phyloP scores from a whole-genome alignment of 441 rosid species.

The Erodium chrysanthum region DNA sequence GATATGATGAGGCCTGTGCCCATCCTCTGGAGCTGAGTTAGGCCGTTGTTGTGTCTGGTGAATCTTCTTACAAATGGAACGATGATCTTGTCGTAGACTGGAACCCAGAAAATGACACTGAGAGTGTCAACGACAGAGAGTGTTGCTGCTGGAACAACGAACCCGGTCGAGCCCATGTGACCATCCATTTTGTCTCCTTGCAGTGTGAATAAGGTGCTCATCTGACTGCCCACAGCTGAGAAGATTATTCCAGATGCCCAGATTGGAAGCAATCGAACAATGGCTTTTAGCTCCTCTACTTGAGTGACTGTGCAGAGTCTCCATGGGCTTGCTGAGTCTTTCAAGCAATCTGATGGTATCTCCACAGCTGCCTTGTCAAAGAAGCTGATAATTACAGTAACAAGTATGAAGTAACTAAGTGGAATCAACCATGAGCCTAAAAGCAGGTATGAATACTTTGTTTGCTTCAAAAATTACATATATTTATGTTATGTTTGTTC shows the following conservation, averaged over 20 bases:
- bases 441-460: not conserved
- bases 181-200: slow-evolving; percentile 91
- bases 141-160: slow-evolving; percentile 78
- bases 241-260: slow-evolving; percentile 88
- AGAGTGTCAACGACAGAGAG: slow-evolving; percentile 76
- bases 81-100: slow-evolving; percentile 57
- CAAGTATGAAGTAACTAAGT: not conserved
- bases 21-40: slow-evolving; percentile 85
- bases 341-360: slow-evolving; percentile 31
- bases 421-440: not conserved
- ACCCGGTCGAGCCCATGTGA: slow-evolving; percentile 39
- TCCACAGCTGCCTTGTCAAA: slow-evolving; percentile 91
- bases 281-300: slow-evolving; percentile 76
- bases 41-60: slow-evolving; percentile 72
- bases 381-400: slow-evolving; percentile 35
- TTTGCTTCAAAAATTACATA: too few species aligned
- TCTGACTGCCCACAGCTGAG: slow-evolving; percentile 67
- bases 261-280: slow-evolving; percentile 63
- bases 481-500: too few species aligned
- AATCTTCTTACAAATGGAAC: slow-evolving; percentile 55
- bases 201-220: slow-evolving; percentile 72
- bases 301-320: slow-evolving; percentile 79
- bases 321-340: slow-evolving; percentile 52
- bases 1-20: slow-evolving; percentile 84
- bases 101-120: slow-evolving; percentile 84